Percentiles rank a stretch among this genome's conserved stretches.
Conservation (phyloP, 148 eudicot species). For the Rhododendron vialii region DNA sequence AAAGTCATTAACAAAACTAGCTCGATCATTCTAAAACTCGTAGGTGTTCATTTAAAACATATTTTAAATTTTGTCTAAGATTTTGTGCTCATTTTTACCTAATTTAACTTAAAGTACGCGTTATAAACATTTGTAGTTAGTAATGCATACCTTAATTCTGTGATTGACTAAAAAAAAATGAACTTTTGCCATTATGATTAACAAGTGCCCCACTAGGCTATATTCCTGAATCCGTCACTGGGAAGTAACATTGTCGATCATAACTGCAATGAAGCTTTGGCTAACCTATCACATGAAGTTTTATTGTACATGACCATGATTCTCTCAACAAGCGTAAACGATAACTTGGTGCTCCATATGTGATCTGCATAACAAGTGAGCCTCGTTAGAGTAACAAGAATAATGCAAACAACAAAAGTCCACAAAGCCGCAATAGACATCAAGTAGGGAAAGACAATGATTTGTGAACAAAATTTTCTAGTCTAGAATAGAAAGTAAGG, state of each 20-base stretch:
- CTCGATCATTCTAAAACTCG: too few species aligned
- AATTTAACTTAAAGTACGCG: too few species aligned
- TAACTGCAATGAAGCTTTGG: not conserved
- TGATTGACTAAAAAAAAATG: too few species aligned
- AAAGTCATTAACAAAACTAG: too few species aligned
- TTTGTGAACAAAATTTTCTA: not conserved
- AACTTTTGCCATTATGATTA: too few species aligned
- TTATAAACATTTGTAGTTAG: too few species aligned
- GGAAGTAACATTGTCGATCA: not conserved
- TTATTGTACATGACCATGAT: constrained; percentile 51
- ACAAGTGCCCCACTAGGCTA: too few species aligned
- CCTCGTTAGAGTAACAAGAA: not conserved
- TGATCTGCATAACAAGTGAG: constrained; percentile 47
- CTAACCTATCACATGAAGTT: constrained; percentile 82
- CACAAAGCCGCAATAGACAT: not conserved
- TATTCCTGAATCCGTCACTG: too few species aligned
- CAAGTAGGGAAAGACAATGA: not conserved
- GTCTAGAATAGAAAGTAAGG: constrained; percentile 13
- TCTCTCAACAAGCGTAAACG: constrained; percentile 57
- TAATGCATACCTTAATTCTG: too few species aligned
- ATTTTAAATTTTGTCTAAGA: too few species aligned
- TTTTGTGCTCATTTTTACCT: too few species aligned
- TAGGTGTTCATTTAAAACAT: too few species aligned
- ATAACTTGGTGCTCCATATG: constrained; percentile 80
- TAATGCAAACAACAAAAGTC: not conserved